Evolutionary conservation across 2,329 filamentous ascomycete species (phyloP).

Genomic region (Phialocephala sp.): DNA sequence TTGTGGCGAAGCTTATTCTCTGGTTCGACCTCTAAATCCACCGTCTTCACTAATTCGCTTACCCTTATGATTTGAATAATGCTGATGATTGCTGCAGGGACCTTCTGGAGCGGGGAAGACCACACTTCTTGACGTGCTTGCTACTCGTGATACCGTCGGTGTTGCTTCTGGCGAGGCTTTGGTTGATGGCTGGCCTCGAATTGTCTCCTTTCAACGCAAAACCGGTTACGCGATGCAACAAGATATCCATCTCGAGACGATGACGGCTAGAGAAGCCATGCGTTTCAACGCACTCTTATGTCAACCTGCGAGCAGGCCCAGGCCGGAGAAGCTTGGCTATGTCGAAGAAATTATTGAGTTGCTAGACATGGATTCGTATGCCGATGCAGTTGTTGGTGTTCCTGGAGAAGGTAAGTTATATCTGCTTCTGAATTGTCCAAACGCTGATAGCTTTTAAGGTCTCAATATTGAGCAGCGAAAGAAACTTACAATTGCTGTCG

Average conservation of each 20-base stretch:
- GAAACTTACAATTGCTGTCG: constrained; percentile 89
- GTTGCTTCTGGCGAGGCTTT: constrained; percentile 82
- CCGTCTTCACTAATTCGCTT: too few species aligned
- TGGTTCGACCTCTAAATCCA: too few species aligned
- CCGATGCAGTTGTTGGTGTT: constrained; percentile 88
- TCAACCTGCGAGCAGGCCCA: constrained; percentile 72
- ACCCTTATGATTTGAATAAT: too few species aligned
- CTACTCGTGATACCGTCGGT: constrained; percentile 81
- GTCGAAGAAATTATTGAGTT: constrained; percentile 92
- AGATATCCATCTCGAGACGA: constrained; percentile 83
- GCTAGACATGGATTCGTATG: constrained; percentile 87
- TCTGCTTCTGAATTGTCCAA: too few species aligned
- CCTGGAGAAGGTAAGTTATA: constrained; percentile 65
- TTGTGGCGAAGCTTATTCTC: too few species aligned
- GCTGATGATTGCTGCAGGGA: constrained; percentile 59
- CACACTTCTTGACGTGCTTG: constrained; percentile 80
- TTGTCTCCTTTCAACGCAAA: constrained; percentile 82
- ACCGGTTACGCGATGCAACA: constrained; percentile 93
- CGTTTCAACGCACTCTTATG: constrained; percentile 84
- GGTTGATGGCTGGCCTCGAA: constrained; percentile 30
- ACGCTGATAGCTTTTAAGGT: constrained; percentile 30
- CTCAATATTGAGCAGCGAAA: constrained; percentile 73
- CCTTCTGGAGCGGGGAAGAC: constrained; percentile 82
- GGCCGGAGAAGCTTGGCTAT: constrained; percentile 81
- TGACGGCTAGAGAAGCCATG: constrained; percentile 85